Percentiles rank a stretch among this genome's conserved stretches.
Evolutionary conservation across 164 flowering plant genomes (phyloP).

Genomic region (Kalanchoe fedtschenkoi): DNA sequence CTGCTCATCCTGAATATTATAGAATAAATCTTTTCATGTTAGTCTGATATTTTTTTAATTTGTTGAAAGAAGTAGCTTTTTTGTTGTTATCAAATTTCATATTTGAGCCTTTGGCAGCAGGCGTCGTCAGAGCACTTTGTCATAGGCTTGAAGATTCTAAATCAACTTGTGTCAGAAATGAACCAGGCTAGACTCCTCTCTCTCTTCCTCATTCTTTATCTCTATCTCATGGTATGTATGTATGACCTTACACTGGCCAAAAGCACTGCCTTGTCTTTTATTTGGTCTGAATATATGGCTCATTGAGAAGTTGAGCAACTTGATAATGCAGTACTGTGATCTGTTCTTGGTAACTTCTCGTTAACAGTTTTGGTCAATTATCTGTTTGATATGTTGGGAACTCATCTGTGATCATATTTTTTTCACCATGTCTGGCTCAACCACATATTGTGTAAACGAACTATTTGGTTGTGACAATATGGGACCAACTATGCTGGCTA

Average conservation of each 20-base stretch:
- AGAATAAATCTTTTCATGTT: not conserved
- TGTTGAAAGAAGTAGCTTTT: not conserved
- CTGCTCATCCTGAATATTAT: not conserved
- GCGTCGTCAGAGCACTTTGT: slow-evolving; percentile 74
- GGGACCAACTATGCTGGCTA: too few relatives aligned
- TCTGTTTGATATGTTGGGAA: too few relatives aligned
- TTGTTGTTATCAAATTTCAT: not conserved
- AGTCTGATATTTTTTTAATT: not conserved
- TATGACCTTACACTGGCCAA: too few relatives aligned
- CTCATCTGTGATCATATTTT: too few relatives aligned
- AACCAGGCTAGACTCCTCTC: slow-evolving; percentile 59
- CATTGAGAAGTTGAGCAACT: too few relatives aligned
- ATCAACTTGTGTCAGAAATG: slow-evolving; percentile 93
- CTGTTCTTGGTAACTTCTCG: too few relatives aligned
- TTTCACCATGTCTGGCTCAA: too few relatives aligned
- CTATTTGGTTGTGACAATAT: not conserved
- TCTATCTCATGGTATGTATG: too few relatives aligned
- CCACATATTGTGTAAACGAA: too few relatives aligned
- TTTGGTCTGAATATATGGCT: too few relatives aligned
- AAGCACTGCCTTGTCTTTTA: not conserved
- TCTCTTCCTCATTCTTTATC: not conserved
- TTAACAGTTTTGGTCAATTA: not conserved
- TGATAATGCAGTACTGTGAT: too few relatives aligned
- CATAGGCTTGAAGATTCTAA: slow-evolving; percentile 86
- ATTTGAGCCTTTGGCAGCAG: slow-evolving; percentile 23